Conservation (phyloP, 352 stramenopile species). For the Phytopythium delawarense region DNA sequence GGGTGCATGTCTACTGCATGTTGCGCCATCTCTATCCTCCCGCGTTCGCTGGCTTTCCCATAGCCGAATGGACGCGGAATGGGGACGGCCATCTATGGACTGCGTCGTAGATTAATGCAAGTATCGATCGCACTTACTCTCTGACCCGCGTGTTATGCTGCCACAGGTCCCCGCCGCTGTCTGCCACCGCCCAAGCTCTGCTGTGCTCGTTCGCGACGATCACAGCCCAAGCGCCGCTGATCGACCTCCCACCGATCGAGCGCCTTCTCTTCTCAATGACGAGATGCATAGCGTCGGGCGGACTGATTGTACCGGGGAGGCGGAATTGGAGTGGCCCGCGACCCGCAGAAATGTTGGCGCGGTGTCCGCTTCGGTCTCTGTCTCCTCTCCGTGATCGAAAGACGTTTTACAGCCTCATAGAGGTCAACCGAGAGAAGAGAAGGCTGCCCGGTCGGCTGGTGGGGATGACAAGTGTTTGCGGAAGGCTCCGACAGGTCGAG, state of each 20-base stretch:
- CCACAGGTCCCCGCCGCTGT: not conserved
- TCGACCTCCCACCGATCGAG: not conserved
- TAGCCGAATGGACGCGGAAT: not conserved
- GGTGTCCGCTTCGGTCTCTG: slow-evolving; percentile 12
- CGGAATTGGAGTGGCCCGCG: slow-evolving; percentile 17
- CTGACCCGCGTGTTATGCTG: not conserved
- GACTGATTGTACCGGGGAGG: slow-evolving; percentile 72
- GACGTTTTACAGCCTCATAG: slow-evolving; percentile 57
- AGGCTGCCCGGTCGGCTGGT: not conserved
- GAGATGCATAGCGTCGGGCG: slow-evolving; percentile 83
- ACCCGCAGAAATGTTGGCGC: slow-evolving; percentile 77
- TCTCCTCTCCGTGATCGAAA: slow-evolving; percentile 65
- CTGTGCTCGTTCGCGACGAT: not conserved
- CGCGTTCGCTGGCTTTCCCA: not conserved
- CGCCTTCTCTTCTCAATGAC: slow-evolving; percentile 67
- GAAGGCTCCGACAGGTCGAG: not conserved
- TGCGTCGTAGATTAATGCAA: slow-evolving; percentile 1
- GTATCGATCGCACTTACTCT: slow-evolving; percentile 2
- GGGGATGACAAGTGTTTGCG: not conserved
- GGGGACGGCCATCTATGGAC: not conserved
- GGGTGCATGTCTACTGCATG: slow-evolving; percentile 7
- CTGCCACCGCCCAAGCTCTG: not conserved
- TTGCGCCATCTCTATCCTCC: not conserved
- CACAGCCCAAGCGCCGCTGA: not conserved
- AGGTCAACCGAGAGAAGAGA: slow-evolving; percentile 63